Base-by-base conservation (phyloP, 176 grass and related monocot species). In the Oryza glumipatula region DNA sequence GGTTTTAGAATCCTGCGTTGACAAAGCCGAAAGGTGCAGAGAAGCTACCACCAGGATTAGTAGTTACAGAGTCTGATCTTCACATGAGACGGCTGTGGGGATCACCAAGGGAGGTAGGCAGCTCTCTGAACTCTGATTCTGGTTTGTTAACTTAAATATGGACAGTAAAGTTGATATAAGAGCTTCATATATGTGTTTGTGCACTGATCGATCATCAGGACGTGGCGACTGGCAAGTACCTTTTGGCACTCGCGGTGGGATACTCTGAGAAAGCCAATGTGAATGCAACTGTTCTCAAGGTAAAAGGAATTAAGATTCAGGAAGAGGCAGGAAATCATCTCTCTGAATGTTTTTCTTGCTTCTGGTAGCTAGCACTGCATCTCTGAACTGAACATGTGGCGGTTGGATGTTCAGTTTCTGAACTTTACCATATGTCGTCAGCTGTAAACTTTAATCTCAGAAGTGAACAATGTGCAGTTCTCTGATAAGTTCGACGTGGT, bases 81-180 rank as follows among this genome's bases (percentile, higher is more conserved):
- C 87, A 88, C 38, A 63, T 79, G 6, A 86, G 88, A 19, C 73
- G 92, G 33, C 82, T 89, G 12, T 91, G 92, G 92, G 89, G 92
- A 65, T 45, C 86, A 16, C 86, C 89, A 32, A 65, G 22, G 19
- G 76, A 91, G 71, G 89, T 91, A 60, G 1, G 54, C 54, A 60
- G 19, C 71, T 56, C 4, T 5, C 39, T 74, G 35, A 11, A 32
- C 23, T 8, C 64, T 65, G 6, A 46, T 44, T 30, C 22, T 46
- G 9, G 36, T 38, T 6, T 7, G 2, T 22, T 3, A 45, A 5
- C 1, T 23, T 75, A 61, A 6, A 35, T 8, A 33, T 39, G 10
- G 38, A 36, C 38, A 2, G 22, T 41, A 9, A 41, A 41, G 39
- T 41, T 36, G 35, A 36, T 36, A 36, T 36, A 36, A 36, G 35